These are phyloP conservation scores for Yamadazyma atlantica DNA, from an alignment of 1,139 yeast species.

Conservation along the genomic window DNA sequence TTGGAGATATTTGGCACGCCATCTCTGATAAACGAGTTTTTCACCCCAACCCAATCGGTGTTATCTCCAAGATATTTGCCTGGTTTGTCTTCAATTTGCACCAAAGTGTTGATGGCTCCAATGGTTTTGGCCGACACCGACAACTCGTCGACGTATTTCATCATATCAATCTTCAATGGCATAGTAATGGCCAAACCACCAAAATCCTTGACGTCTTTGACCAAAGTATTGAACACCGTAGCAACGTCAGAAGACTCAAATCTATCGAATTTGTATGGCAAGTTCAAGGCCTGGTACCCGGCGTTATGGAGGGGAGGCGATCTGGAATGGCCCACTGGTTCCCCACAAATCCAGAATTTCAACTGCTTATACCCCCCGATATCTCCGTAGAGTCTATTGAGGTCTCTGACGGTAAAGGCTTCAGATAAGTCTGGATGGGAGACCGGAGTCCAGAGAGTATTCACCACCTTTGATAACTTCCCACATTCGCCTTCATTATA, in stretches of 20 bases:
- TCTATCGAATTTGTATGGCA: conserved; percentile 71
- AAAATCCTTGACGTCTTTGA: conserved; percentile 49
- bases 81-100: conserved; percentile 45
- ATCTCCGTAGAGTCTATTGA: conserved; percentile 56
- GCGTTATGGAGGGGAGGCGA: conserved; percentile 86
- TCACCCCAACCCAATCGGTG: conserved; percentile 95
- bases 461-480: conserved; percentile 75
- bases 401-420: conserved; percentile 61
- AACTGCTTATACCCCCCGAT: conserved; percentile 62
- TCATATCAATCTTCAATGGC: conserved; percentile 81
- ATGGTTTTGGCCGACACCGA: conserved; percentile 72
- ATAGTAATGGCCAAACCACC: conserved; percentile 94
- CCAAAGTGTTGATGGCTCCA: conserved; percentile 93
- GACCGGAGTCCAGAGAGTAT: conserved; percentile 77
- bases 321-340: conserved; percentile 81
- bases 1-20: conserved; percentile 54
- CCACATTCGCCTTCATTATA: conserved; percentile 81
- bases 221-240: conserved; percentile 45
- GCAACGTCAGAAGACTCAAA: conserved; percentile 68
- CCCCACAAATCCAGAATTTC: conserved; percentile 76
- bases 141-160: conserved; percentile 60
- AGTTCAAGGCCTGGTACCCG: conserved; percentile 66
- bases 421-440: conserved; percentile 59
- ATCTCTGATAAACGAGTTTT: conserved; percentile 58
- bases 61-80: conserved; percentile 77